These are phyloP conservation scores for Brassica incana DNA, from an alignment of 345 rosid genomes.

Conservation along the genomic window DNA sequence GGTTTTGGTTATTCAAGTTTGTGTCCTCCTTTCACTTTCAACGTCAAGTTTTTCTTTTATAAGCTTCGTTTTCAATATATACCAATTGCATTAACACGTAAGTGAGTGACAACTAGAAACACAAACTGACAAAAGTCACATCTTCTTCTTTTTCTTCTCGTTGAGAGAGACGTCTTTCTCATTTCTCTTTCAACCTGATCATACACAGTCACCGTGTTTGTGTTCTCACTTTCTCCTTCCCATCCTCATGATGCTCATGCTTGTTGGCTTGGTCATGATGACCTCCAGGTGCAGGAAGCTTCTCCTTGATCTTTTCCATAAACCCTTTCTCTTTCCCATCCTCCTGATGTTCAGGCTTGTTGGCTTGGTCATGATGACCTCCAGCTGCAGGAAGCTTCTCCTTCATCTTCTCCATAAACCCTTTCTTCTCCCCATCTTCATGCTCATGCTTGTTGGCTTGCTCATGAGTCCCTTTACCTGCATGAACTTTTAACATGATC, in stretches of 20 bases:
- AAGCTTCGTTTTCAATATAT: too few relatives aligned
- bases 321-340: neutral
- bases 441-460: slow-evolving; percentile 37
- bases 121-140: too few relatives aligned
- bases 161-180: too few relatives aligned
- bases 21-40: too few relatives aligned
- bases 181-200: too few relatives aligned
- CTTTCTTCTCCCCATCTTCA: slow-evolving; percentile 41
- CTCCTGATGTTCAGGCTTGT: neutral
- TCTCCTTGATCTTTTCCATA: neutral
- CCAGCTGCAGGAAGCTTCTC: slow-evolving; percentile 50
- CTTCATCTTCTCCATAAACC: slow-evolving; percentile 52
- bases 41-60: too few relatives aligned
- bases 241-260: neutral
- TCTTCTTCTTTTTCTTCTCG: too few relatives aligned
- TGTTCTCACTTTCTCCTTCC: neutral
- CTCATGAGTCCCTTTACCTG: slow-evolving; percentile 22
- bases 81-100: too few relatives aligned
- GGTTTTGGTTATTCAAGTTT: too few relatives aligned
- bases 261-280: neutral
- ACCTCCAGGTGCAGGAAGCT: neutral
- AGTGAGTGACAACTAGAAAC: too few relatives aligned
- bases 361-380: neutral
- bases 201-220: too few relatives aligned
- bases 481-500: slow-evolving; percentile 36